Base-by-base conservation (phyloP, 2,329 filamentous ascomycete genomes). In the Fusarium torreyae region DNA sequence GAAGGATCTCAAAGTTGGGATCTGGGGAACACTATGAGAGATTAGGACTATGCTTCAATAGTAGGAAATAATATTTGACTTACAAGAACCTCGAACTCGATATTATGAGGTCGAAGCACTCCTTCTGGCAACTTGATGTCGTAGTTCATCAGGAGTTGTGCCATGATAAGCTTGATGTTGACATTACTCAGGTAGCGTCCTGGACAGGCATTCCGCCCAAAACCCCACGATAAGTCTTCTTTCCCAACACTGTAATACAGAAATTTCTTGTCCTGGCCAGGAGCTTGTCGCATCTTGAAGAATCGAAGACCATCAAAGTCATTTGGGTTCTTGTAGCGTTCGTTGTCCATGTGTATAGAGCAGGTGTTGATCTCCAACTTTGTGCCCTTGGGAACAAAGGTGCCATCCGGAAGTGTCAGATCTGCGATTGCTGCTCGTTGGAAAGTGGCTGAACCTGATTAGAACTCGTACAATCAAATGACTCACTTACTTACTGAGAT, bases 121-220 rank as follows among this genome's bases (percentile, higher is more conserved):
- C 58, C 65, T 1, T 68, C 48, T 0, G 46, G 22, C 1, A 58
- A 4, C 24, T 59, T 64, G 1, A 68, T 54, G 2, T 72, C 67
- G 5, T 68, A 72, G 44, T 72, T 66, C 20, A 66, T 57, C 31
- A 72, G 24, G 0, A 72, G 40, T 17, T 72, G 63, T 0, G 61
- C 64, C 31, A 72, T 39, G 33, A 72, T 64, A 4, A 72, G 56
- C 38, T 72, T 72, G 13, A 72, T 70, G 17, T 72, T 69, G 1
- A 68, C 56, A 1, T 53, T 57, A 1, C 67, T 69, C 0, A 72
- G 36, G 15, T 70, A 72, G 0, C 70, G 52, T 0, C 70, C 70
- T 0, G 70, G 70, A 9, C 70, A 72, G 1, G 70, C 70, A 18
- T 72, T 60, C 8, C 68, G 51, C 0, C 70, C 70, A 7, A 61